Evolutionary conservation across 2,329 filamentous ascomycete genomes (phyloP), one percentile per base, ranked within the genome.

Genomic region (Aspergillus quadrilineatus): DNA sequence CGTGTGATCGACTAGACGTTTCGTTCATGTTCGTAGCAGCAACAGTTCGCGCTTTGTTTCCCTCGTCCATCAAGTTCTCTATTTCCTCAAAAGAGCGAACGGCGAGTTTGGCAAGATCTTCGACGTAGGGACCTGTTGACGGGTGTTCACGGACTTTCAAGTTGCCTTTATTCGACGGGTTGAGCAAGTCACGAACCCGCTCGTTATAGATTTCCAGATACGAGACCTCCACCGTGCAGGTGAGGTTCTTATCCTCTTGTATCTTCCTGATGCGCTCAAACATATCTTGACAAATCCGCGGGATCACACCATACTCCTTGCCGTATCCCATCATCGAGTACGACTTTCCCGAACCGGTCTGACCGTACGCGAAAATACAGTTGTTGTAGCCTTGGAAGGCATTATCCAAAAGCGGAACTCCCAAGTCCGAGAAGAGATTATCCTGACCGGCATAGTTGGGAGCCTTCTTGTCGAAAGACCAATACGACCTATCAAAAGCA

Each of bases 271-370:
- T 99, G 62, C 93, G 84, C 69, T 88, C 85, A 73, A 99, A 99
- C 92, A 99, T 97, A 68, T 96, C 89, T 78, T 94, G 90, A 74
- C 94, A 99, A 77, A 99, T 99, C 68, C 87, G 89, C 45, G 95
- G 94, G 60, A 97, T 97, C 62, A 99, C 94, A 73, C 94, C 94
- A 56, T 92, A 85, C 70, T 99, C 93, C 68, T 93, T 89, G 53
- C 94, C 94, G 76, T 97, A 99, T 48, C 94, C 94, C 94, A 99
- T 99, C 93, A 99, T 99, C 32, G 92, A 97, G 75, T 99, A 99
- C 14, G 92, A 97, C 78, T 99, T 99, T 76, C 94, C 94, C 1
- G 94, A 97, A 65, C 94, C 94, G 1, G 94, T 99, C 79, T 99
- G 94, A 15, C 94, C 94, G 72, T 99, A 99, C 12, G 94, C 94